Base-by-base conservation (phyloP, 1,284 basidiomycete genomes). In the Microbotryum lychnidis-dioicae region DNA sequence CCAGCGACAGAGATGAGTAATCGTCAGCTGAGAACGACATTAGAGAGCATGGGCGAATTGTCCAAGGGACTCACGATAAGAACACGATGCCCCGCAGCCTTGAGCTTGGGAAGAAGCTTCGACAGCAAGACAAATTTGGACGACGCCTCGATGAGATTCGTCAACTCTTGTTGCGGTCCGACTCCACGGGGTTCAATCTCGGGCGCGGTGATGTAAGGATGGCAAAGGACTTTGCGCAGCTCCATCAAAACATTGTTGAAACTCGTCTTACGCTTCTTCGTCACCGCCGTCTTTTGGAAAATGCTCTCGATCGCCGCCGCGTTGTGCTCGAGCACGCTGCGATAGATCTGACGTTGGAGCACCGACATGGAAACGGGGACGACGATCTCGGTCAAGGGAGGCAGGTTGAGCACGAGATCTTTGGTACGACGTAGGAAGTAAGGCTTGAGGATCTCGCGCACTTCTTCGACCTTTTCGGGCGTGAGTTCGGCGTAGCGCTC, bases 371-470 rank as follows among this genome's bases (percentile, higher is more conserved):
- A 90, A 45, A 97, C 82, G 0, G 94, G 94, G 0, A 97, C 86
- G 69, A 97, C 94, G 60, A 82, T 78, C 67, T 82, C 81, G 56
- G 78, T 76, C 77, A 96, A 93, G 0, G 90, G 89, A 23, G 94
- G 93, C 16, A 97, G 81, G 67, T 90, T 83, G 44, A 97, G 80
- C 2, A 97, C 93, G 72, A 96, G 89, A 63, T 86, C 87, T 77
- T 97, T 97, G 70, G 91, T 84, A 23, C 93, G 86, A 12, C 93
- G 86, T 46, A 97, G 78, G 77, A 97, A 96, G 73, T 96, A 97
- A 0, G 91, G 92, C 66, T 88, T 83, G 51, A 97, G 79, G 70
- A 76, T 75, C 25, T 78, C 79, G 71, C 96, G 91, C 29, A 97
- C 78, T 61, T 89, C 82, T 63, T 84, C 84, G 48, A 94, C 79